A percentile compares a stretch with the other conserved stretches of the same genome.
phyloP scores from a whole-genome alignment of 306 rosid genomes.

The Medicago arabica region DNA sequence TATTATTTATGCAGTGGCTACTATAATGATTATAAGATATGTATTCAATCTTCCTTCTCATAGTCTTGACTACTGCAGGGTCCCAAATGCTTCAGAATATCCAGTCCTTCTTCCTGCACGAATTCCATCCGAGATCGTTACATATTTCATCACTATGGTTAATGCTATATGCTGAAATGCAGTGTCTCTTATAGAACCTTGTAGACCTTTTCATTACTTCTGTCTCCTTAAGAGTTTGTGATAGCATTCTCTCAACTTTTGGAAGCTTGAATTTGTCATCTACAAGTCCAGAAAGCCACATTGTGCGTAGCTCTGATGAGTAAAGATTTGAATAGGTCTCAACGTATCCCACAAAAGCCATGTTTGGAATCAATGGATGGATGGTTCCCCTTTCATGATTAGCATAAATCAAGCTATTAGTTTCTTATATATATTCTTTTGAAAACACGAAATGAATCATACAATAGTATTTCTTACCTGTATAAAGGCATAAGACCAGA shows the following conservation, averaged over 20 bases:
- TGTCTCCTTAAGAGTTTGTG: constrained; percentile 56
- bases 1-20: constrained; percentile 5
- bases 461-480: constrained; percentile 50
- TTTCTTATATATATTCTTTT: background rate
- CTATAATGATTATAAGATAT: background rate
- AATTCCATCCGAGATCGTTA: constrained; percentile 70
- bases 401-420: constrained; percentile 17
- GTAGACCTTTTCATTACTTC: constrained; percentile 67
- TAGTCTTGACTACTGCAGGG: constrained; percentile 65
- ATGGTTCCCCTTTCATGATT: constrained; percentile 66
- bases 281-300: constrained; percentile 70
- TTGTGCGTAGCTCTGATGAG: constrained; percentile 68
- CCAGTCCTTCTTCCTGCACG: constrained; percentile 81
- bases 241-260: constrained; percentile 62
- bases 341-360: constrained; percentile 78
- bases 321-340: constrained; percentile 76
- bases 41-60: constrained; percentile 47
- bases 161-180: constrained; percentile 82
- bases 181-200: constrained; percentile 73
- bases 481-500: constrained; percentile 70
- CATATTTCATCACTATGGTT: constrained; percentile 77
- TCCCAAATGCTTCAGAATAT: constrained; percentile 65
- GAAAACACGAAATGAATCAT: background rate
- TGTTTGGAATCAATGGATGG: constrained; percentile 81
- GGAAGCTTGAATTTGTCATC: constrained; percentile 80